Conservation (phyloP, 768 basidiomycete species). For the Lactifluus echinatus region DNA sequence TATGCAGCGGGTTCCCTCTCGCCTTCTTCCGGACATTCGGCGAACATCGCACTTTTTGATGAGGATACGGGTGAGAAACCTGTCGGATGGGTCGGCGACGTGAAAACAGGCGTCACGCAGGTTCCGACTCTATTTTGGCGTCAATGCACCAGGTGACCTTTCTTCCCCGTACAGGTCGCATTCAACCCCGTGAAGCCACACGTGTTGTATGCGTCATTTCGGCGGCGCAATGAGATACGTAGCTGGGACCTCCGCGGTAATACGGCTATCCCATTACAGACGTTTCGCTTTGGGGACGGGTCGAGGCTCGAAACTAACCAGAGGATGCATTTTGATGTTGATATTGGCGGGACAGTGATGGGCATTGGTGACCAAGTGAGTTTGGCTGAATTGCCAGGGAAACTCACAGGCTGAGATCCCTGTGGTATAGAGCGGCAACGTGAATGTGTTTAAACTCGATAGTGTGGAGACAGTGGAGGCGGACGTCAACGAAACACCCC, state of each 20-base stretch:
- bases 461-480: conserved; percentile 5
- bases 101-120: conserved; percentile 44
- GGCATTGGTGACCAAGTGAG: conserved; percentile 62
- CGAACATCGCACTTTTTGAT: conserved; percentile 59
- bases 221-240: conserved; percentile 53
- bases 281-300: conserved; percentile 24
- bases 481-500: background rate
- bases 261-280: conserved; percentile 33
- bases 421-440: conserved; percentile 41
- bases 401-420: background rate
- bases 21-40: conserved; percentile 33
- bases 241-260: conserved; percentile 74
- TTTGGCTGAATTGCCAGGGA: conserved; percentile 1
- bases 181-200: conserved; percentile 72
- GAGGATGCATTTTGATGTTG: conserved; percentile 68
- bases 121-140: conserved; percentile 28
- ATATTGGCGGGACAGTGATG: conserved; percentile 55
- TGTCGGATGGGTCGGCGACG: conserved; percentile 55
- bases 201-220: conserved; percentile 70
- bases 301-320: conserved; percentile 51
- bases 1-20: conserved; percentile 77
- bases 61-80: conserved; percentile 48
- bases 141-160: background rate
- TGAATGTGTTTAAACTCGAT: conserved; percentile 51
- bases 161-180: conserved; percentile 39